Conservation (phyloP, 805 yeast genomes). For the Wickerhamomyces ciferrii region DNA sequence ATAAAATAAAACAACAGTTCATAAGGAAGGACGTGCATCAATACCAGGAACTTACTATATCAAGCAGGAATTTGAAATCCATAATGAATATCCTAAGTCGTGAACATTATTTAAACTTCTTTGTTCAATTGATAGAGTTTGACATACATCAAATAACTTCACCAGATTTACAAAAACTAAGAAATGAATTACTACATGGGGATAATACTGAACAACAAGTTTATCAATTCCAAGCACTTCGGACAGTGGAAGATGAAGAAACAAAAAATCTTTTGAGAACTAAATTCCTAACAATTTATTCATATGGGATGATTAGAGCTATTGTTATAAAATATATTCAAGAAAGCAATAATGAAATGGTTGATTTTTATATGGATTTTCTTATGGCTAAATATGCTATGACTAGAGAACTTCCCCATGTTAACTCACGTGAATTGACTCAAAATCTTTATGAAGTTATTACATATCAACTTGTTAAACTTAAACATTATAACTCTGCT, state of each 20-base stretch:
- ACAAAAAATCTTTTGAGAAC: background rate
- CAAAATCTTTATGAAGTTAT: constrained; percentile 12
- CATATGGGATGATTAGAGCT: constrained; percentile 8
- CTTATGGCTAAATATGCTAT: constrained; percentile 4
- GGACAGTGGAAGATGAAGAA: background rate
- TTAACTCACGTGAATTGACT: background rate
- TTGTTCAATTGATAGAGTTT: background rate
- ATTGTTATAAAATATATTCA: constrained; percentile 5
- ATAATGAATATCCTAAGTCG: background rate
- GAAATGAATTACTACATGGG: constrained; percentile 6
- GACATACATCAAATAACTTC: background rate
- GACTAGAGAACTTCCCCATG: background rate
- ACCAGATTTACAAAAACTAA: background rate
- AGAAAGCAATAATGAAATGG: constrained; percentile 1
- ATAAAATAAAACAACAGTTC: background rate
- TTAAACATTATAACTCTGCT: constrained; percentile 10
- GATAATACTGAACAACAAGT: background rate
- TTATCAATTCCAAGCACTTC: constrained; percentile 7
- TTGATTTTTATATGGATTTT: constrained; percentile 8
- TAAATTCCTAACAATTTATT: constrained; percentile 7
- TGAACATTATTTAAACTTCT: background rate
- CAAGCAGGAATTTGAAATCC: background rate
- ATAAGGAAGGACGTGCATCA: background rate
- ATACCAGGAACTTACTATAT: background rate
- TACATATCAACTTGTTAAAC: constrained; percentile 9